phyloP scores from a whole-genome alignment of 306 rosid genomes.

The Ziziphus jujuba region DNA sequence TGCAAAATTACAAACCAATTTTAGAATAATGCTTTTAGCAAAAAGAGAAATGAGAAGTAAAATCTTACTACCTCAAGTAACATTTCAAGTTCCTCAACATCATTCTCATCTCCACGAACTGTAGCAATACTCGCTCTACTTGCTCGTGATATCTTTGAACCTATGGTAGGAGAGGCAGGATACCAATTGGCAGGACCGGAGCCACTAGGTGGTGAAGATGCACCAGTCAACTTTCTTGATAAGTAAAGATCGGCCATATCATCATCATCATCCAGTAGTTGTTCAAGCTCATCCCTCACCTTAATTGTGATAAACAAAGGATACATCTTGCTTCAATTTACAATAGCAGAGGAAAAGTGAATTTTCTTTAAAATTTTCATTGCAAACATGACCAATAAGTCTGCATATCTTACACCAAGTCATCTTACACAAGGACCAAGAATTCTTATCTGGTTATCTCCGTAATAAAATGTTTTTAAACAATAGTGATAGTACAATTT shows the following conservation, averaged over 20 bases:
- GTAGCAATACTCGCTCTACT: constrained; percentile 75
- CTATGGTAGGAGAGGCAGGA: constrained; percentile 59
- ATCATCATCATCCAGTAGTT: constrained; percentile 89
- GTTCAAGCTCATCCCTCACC: constrained; percentile 96
- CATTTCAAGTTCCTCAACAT: constrained; percentile 90
- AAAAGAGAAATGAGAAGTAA: constrained; percentile 8
- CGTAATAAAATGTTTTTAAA: too few relatives aligned
- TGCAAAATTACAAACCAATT: constrained; percentile 35
- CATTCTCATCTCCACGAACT: constrained; percentile 61
- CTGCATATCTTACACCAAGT: too few relatives aligned
- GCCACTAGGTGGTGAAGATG: constrained; percentile 73
- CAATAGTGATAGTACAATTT: too few relatives aligned
- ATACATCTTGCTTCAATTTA: background rate
- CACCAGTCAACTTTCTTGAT: constrained; percentile 70
- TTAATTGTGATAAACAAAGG: constrained; percentile 16
- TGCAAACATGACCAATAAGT: too few relatives aligned
- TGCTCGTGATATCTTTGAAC: constrained; percentile 76
- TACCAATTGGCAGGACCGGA: constrained; percentile 56
- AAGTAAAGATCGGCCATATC: constrained; percentile 98
- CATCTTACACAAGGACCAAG: too few relatives aligned
- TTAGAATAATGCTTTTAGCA: constrained; percentile 13
- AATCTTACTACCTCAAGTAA: constrained; percentile 63
- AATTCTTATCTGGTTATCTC: too few relatives aligned
- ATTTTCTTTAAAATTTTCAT: too few relatives aligned
- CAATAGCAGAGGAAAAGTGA: background rate